These are phyloP conservation scores for Otatea glauca DNA, from an alignment of 176 grass and related monocot genomes.

Conservation along the genomic window DNA sequence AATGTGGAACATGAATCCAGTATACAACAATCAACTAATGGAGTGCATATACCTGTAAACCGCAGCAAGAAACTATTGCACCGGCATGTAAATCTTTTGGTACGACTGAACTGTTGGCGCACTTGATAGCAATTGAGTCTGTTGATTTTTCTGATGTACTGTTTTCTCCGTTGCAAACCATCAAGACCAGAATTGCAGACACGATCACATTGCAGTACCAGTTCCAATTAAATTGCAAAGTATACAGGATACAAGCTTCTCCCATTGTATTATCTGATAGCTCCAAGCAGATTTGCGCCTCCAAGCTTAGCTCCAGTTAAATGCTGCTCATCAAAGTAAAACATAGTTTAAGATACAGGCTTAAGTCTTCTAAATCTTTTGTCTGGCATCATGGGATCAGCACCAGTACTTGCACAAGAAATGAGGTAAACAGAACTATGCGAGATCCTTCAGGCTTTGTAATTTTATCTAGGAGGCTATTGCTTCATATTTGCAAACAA, in stretches of 20 bases:
- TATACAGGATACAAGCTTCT: conserved; percentile 24
- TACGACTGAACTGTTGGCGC: background rate
- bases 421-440: background rate
- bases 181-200: background rate
- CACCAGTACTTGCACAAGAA: conserved; percentile 20
- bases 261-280: conserved; percentile 61
- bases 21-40: conserved; percentile 15
- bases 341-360: conserved; percentile 8
- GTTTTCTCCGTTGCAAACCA: background rate
- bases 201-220: conserved; percentile 1
- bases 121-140: background rate
- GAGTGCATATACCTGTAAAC: background rate
- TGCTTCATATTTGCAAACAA: conserved; percentile 1
- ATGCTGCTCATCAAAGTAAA: conserved; percentile 58
- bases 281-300: conserved; percentile 89
- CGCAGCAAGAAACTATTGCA: conserved; percentile 4
- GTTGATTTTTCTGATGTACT: background rate
- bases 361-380: background rate
- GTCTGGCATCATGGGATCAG: background rate
- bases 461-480: background rate
- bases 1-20: background rate
- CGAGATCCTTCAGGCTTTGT: background rate
- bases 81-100: background rate
- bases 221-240: conserved; percentile 16
- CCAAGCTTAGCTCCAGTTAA: conserved; percentile 87